Evolutionary conservation across 805 yeast genomes (phyloP), one percentile per base, ranked within the genome.

Genomic region (Myxozyma geophila): DNA sequence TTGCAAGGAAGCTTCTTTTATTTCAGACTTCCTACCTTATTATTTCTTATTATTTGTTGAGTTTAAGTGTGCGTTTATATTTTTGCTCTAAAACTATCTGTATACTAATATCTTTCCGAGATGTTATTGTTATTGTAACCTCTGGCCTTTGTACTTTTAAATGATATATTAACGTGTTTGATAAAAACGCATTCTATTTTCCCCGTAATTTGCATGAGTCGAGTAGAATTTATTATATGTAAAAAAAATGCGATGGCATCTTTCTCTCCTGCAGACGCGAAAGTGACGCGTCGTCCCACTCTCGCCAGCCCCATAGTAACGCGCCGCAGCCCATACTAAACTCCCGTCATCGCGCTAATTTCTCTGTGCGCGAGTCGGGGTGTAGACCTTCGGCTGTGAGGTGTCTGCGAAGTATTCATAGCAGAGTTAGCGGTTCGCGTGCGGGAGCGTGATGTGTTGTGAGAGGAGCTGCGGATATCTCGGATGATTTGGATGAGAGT

Each of bases 271-370:
- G 17, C 28, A 35, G 44, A 54, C 58, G 50, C 58, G 58, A 43
- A 54, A 54, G 13, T 54, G 58, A 54, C 58, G 58, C 58, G 58
- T 54, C 50, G 44, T n/a, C 39, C 15, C 33, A 28, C 9, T 19
- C n/a, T 46, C 15, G 35, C 3, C 12, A 7, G 4, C 15, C 44
- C 44, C 54, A 51, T 37, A 51, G 44, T 51, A 37, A 51, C 44
- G 54, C 43, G 54, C 54, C 54, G 54, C 54, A 51, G n/a, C 54
- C 44, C 53, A 49, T 35, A 49, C 40, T 49, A 49, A 19, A 49
- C 15, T 13, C 35, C 19, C 35, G 7, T 35, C 53, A 28, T n/a
- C 21, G 10, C 40, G 17, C 17, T 28, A 8, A 43, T 39, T 13
- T 43, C 15, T 28, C 28, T 28, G 2, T 28, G 28, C 5, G 28